Evolutionary conservation across 768 basidiomycete genomes (phyloP).

Genomic region (Tylopilus cervinicoccineus): DNA sequence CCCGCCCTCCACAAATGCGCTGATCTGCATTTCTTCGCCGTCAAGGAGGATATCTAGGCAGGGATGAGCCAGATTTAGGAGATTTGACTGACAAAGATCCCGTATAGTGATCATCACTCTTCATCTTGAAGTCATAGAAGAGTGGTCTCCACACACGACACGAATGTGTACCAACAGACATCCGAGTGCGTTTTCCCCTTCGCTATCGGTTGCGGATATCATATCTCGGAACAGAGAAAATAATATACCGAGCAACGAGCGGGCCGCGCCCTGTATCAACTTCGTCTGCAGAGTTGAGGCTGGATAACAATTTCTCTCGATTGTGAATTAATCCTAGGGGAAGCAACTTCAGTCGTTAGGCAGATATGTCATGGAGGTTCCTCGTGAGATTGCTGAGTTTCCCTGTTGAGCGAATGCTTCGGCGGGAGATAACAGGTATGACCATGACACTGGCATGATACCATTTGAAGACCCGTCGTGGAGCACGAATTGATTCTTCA

Average conservation of each 20-base stretch:
- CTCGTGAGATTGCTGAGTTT: neutral
- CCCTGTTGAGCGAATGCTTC: neutral
- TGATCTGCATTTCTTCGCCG: neutral
- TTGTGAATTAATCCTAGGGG: neutral
- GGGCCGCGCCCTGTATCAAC: too few relatives aligned
- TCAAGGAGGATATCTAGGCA: neutral
- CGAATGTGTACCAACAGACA: neutral
- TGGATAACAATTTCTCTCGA: neutral
- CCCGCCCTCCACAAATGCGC: neutral
- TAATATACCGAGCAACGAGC: too few relatives aligned
- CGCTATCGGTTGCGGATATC: neutral
- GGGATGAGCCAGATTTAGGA: neutral
- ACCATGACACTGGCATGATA: neutral
- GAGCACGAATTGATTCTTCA: neutral
- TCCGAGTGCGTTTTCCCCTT: neutral
- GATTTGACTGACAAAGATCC: neutral
- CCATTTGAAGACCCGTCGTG: conserved; percentile 8
- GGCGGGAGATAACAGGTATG: conserved; percentile 1
- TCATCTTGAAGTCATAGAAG: too few relatives aligned
- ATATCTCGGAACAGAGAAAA: neutral
- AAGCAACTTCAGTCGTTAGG: neutral
- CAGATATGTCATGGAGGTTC: conserved; percentile 1
- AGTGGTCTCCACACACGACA: neutral
- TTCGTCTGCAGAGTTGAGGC: neutral
- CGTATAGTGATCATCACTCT: too few relatives aligned